A percentile compares a stretch with the other conserved stretches of the same genome.
Evolutionary conservation across 768 basidiomycete species (phyloP).

Genomic region (Trametes cubensis): DNA sequence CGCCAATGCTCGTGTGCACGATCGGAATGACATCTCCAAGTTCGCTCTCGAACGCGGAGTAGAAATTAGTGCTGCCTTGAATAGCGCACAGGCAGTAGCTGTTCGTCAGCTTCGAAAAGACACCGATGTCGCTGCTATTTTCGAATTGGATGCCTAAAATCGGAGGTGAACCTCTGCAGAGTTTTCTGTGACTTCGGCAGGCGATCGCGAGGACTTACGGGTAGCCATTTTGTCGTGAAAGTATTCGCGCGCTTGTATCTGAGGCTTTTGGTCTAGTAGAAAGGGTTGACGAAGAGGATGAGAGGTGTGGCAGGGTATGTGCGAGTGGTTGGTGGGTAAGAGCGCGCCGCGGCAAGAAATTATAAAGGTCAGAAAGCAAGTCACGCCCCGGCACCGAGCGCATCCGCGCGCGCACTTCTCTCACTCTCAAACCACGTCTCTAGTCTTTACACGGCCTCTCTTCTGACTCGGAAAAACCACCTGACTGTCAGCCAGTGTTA

Average conservation of each 20-base stretch:
- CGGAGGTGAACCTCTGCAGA: background rate
- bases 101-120: slow-evolving; percentile 97
- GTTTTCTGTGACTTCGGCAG: background rate
- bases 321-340: slow-evolving; percentile 8
- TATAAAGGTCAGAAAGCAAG: slow-evolving; percentile 10
- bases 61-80: slow-evolving; percentile 96
- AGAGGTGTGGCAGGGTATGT: background rate
- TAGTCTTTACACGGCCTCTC: background rate
- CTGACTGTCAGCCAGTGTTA: background rate
- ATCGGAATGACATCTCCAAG: slow-evolving; percentile 92
- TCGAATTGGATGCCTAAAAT: slow-evolving; percentile 86
- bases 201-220: slow-evolving; percentile 47
- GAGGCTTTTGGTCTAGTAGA: background rate
- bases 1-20: slow-evolving; percentile 93
- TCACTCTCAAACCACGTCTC: background rate
- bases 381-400: slow-evolving; percentile 21
- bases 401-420: slow-evolving; percentile 1
- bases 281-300: background rate
- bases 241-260: slow-evolving; percentile 1
- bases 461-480: slow-evolving; percentile 11
- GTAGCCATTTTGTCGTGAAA: slow-evolving; percentile 55
- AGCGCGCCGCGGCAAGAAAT: background rate
- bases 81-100: slow-evolving; percentile 94
- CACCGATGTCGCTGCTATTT: slow-evolving; percentile 93
- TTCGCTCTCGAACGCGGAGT: slow-evolving; percentile 96